A percentile compares a stretch with the other conserved stretches of the same genome.
These are phyloP conservation scores for Blastobotrys petasosporus DNA, from an alignment of 1,139 yeast genomes.

Conservation along the genomic window DNA sequence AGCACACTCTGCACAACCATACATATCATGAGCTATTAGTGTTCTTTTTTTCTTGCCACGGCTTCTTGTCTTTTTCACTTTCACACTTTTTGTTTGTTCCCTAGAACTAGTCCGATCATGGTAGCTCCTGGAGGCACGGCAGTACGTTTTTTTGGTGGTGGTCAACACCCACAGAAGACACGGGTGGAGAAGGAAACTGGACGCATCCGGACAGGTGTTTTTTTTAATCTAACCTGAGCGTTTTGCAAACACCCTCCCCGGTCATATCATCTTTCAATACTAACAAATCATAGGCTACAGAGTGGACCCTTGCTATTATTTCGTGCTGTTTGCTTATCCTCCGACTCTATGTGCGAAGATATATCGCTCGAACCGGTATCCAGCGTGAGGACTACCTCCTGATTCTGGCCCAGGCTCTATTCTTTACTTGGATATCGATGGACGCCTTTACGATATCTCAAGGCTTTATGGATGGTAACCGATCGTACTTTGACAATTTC, in stretches of 20 bases:
- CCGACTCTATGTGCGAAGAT: slow-evolving; percentile 25
- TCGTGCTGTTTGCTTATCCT: slow-evolving; percentile 20
- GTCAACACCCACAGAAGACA: too few relatives aligned
- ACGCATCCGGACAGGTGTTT: too few relatives aligned
- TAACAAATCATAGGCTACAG: slow-evolving; percentile 23
- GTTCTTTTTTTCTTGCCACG: too few relatives aligned
- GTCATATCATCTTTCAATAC: too few relatives aligned
- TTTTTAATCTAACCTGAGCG: too few relatives aligned
- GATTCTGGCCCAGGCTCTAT: slow-evolving; percentile 24
- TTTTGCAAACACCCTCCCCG: too few relatives aligned
- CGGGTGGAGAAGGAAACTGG: too few relatives aligned
- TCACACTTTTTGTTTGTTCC: neutral
- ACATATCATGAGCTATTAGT: too few relatives aligned
- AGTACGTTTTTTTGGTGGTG: slow-evolving; percentile 3
- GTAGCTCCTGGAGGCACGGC: slow-evolving; percentile 11
- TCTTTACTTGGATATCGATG: slow-evolving; percentile 27
- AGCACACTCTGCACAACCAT: too few relatives aligned
- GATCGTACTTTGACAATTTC: slow-evolving; percentile 24
- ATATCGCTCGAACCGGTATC: slow-evolving; percentile 24
- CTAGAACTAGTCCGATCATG: neutral
- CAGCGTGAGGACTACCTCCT: slow-evolving; percentile 28
- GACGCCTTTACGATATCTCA: slow-evolving; percentile 25
- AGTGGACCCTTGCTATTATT: slow-evolving; percentile 25
- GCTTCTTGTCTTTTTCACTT: neutral
- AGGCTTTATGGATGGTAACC: slow-evolving; percentile 28